These are phyloP conservation scores for Hymenoscyphus salicellus DNA, from an alignment of 2,329 filamentous ascomycete species.

Conservation along the genomic window DNA sequence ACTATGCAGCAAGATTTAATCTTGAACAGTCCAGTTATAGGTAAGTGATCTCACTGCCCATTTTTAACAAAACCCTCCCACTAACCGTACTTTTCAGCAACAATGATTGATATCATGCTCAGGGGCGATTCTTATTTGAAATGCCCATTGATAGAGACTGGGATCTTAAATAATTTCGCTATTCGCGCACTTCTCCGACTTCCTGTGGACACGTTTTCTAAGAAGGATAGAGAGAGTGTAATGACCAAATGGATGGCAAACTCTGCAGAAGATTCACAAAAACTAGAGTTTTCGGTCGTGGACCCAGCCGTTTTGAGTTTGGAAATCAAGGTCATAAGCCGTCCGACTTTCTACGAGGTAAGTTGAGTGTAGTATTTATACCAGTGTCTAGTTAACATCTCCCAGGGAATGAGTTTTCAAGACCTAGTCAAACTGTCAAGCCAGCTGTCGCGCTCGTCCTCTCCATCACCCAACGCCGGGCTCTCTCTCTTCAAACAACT, in stretches of 20 bases:
- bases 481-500: constrained; percentile 30
- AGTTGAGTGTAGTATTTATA: constrained; percentile 5
- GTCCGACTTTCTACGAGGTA: constrained; percentile 51
- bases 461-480: constrained; percentile 10
- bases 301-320: constrained; percentile 42
- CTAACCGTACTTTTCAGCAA: constrained; percentile 19
- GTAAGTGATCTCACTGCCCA: constrained; percentile 18
- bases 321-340: constrained; percentile 48
- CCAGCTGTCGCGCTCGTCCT: constrained; percentile 16
- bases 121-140: constrained; percentile 19
- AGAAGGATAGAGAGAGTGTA: constrained; percentile 44
- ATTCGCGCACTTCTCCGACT: constrained; percentile 28
- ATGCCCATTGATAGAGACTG: constrained; percentile 21
- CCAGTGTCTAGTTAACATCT: constrained; percentile 12
- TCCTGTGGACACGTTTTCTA: constrained; percentile 41
- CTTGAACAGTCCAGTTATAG: constrained; percentile 26
- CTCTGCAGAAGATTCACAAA: constrained; percentile 9
- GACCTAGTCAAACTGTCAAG: constrained; percentile 38
- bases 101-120: constrained; percentile 31
- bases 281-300: constrained; percentile 6
- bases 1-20: constrained; percentile 26
- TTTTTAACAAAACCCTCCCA: not conserved
- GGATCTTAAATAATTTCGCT: constrained; percentile 27
- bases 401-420: constrained; percentile 37
- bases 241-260: constrained; percentile 36